A percentile compares a stretch with the other conserved stretches of the same genome.
phyloP scores from a whole-genome alignment of 2,329 filamentous ascomycete species.

The Cytospora schulzeri region DNA sequence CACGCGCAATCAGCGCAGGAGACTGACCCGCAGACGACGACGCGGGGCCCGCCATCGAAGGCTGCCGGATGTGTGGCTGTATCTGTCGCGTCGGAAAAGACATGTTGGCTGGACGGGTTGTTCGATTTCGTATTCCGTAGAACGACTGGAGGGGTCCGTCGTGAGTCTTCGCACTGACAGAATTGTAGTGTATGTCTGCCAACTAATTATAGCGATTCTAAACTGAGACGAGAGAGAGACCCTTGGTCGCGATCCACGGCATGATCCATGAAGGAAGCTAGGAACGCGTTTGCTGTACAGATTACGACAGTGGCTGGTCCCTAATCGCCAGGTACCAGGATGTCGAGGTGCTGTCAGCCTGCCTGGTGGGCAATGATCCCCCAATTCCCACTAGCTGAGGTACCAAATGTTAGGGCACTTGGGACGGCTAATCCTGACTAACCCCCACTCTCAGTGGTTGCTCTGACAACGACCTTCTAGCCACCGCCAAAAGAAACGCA shows the following conservation, averaged over 20 bases:
- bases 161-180: background rate
- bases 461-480: background rate
- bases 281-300: background rate
- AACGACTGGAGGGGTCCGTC: background rate
- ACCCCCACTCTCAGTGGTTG: background rate
- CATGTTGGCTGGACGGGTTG: conserved; percentile 43
- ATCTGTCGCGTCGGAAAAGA: conserved; percentile 56
- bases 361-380: background rate
- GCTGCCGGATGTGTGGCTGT: conserved; percentile 67
- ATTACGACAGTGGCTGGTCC: background rate
- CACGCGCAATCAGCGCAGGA: conserved; percentile 70
- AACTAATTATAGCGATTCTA: background rate
- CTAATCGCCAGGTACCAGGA: background rate
- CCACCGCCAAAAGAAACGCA: background rate
- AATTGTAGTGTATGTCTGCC: background rate
- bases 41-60: conserved; percentile 49
- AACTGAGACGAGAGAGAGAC: background rate
- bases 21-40: conserved; percentile 61
- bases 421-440: background rate
- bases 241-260: background rate
- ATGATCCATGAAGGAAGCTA: background rate
- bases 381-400: background rate
- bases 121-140: background rate
- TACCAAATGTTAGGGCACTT: background rate
- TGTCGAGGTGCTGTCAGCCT: too few species aligned